phyloP scores from a whole-genome alignment of 139 green algal species.

The Microglena sp. region DNA sequence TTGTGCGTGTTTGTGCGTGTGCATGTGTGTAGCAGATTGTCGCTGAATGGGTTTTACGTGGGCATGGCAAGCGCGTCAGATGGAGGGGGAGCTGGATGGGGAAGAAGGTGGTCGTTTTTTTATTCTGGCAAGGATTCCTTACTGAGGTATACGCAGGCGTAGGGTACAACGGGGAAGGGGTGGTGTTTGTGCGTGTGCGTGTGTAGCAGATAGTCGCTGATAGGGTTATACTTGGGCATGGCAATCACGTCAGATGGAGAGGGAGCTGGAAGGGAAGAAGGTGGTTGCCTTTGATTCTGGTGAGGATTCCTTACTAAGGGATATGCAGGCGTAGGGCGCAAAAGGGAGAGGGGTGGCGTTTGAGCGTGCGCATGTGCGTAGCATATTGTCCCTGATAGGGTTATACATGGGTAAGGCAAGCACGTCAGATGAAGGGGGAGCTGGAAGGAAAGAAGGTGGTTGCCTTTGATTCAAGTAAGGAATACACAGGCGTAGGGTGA shows the following conservation, averaged over 20 bases:
- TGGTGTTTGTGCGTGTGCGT: too few species aligned
- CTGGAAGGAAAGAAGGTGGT: background rate
- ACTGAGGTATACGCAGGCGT: too few species aligned
- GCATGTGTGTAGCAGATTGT: slow-evolving; percentile 14
- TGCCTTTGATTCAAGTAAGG: background rate
- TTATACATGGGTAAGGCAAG: slow-evolving; percentile 18
- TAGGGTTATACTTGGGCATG: slow-evolving; percentile 13
- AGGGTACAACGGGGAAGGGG: too few species aligned
- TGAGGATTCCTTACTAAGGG: slow-evolving; percentile 11
- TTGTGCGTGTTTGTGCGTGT: too few species aligned
- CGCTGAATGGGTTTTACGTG: slow-evolving; percentile 7
- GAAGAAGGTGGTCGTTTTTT: background rate
- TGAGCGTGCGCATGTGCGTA: too few species aligned
- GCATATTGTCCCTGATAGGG: slow-evolving; percentile 9
- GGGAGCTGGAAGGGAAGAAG: slow-evolving; percentile 14
- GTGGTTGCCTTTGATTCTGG: slow-evolving; percentile 32
- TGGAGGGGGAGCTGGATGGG: background rate
- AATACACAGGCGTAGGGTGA: too few species aligned
- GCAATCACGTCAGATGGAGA: slow-evolving; percentile 14
- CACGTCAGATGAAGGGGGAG: slow-evolving; percentile 4
- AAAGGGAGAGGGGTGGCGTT: too few species aligned
- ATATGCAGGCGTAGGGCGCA: too few species aligned
- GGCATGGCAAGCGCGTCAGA: slow-evolving; percentile 19
- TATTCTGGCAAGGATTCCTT: background rate
- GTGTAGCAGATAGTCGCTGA: slow-evolving; percentile 15